Percentiles rank a stretch among this genome's conserved stretches.
Evolutionary conservation across 2,329 filamentous ascomycete genomes (phyloP).

Genomic region (Chaetomium strumarium): DNA sequence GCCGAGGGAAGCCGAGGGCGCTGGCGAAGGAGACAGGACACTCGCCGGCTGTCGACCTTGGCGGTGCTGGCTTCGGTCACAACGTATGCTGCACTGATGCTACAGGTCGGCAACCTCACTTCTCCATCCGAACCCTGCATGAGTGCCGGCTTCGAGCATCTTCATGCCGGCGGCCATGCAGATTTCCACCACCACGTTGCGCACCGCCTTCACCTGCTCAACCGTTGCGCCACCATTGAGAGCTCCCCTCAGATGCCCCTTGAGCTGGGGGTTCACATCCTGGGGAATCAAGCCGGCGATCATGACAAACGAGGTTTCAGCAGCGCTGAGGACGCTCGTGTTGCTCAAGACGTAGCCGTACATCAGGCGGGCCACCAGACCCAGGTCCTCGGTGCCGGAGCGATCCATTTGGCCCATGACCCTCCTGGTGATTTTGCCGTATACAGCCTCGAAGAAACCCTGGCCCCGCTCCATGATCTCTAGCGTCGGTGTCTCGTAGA

Average conservation of each 20-base stretch:
- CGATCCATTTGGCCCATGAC: slow-evolving; percentile 44
- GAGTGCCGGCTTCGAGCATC: slow-evolving; percentile 30
- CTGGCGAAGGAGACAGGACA: too few relatives aligned
- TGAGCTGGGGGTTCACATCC: slow-evolving; percentile 48
- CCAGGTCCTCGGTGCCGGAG: slow-evolving; percentile 46
- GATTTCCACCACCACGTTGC: slow-evolving; percentile 39
- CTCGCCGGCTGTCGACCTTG: too few relatives aligned
- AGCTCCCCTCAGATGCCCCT: slow-evolving; percentile 46
- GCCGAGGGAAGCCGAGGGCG: too few relatives aligned
- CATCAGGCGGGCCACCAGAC: slow-evolving; percentile 40
- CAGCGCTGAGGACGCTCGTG: slow-evolving; percentile 37
- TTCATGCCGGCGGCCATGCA: slow-evolving; percentile 44
- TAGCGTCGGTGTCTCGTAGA: slow-evolving; percentile 32
- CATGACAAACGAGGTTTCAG: slow-evolving; percentile 47
- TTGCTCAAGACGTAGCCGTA: slow-evolving; percentile 47
- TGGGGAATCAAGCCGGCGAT: slow-evolving; percentile 46
- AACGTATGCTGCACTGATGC: neutral
- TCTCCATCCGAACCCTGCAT: slow-evolving; percentile 42
- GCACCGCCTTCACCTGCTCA: slow-evolving; percentile 44
- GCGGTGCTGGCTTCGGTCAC: neutral
- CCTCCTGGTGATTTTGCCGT: slow-evolving; percentile 43
- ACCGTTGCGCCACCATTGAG: slow-evolving; percentile 44
- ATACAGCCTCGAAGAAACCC: slow-evolving; percentile 42
- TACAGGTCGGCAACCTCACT: slow-evolving; percentile 38
- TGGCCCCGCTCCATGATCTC: slow-evolving; percentile 39